These are phyloP conservation scores for Fraxinus sp. DNA, from an alignment of 305 asterid genomes.

Conservation along the genomic window DNA sequence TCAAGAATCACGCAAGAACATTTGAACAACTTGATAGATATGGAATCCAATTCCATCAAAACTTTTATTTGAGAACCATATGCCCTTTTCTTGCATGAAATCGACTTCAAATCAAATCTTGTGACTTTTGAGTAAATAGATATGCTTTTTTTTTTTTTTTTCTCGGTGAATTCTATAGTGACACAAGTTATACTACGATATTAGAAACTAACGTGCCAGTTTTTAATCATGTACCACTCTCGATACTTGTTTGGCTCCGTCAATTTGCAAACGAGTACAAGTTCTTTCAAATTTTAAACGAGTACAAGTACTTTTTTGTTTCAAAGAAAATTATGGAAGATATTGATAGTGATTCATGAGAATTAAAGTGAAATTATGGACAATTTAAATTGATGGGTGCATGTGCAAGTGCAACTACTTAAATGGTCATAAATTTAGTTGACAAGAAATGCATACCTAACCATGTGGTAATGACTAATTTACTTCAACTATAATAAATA, in stretches of 20 bases:
- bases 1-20: not conserved
- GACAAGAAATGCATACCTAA: not conserved
- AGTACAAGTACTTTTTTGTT: not conserved
- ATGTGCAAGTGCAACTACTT: not conserved
- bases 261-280: not conserved
- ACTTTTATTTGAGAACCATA: not conserved
- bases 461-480: not conserved
- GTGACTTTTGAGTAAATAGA: not conserved
- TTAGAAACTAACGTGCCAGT: not conserved
- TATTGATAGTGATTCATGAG: not conserved
- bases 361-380: not conserved
- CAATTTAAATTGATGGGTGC: not conserved
- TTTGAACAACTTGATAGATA: not conserved
- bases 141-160: not conserved
- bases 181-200: not conserved
- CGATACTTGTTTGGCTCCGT: not conserved
- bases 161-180: not conserved
- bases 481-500: not conserved
- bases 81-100: not conserved
- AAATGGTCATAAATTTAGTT: not conserved
- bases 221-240: not conserved
- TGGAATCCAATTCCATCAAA: not conserved
- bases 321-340: not conserved
- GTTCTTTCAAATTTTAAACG: not conserved
- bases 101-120: not conserved